Base-by-base conservation (phyloP, 2,329 filamentous ascomycete genomes). In the Magnaporthiopsis incrustans region DNA sequence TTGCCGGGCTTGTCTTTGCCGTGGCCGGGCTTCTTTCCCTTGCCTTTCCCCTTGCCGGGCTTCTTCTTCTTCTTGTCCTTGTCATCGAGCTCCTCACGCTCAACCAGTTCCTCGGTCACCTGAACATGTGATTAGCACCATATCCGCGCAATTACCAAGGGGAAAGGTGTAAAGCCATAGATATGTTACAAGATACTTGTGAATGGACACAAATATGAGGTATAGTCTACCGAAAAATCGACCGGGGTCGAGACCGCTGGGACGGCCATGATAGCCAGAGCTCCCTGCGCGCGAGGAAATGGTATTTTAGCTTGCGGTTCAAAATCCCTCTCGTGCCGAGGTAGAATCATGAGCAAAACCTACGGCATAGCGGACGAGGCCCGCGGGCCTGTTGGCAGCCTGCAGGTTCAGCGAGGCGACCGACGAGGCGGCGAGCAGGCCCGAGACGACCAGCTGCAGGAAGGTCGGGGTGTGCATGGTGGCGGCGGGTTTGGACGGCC, bases 321-420 rank as follows among this genome's bases (percentile, higher is more conserved):
- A 38, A 7, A 22, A 32, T 8, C n/a, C 8, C 26, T 33, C 5
- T 26, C 4, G 4, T 15, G 59, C 6, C 33, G 14, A 5, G 27
- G 38, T 6, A 10, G 22, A n/a, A 30, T 15, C 15, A 30, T 5
- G 7, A 22, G 22, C 18, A 11, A 10, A n/a, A n/a, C 33, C 11
- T 63, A 63, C 62, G 30, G 18, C 62, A 53, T 59, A 59, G 26
- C 57, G 62, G 56, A 57, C 62, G 14, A 63, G 56, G 4, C 30
- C 62, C 10, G 32, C 33, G 25, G 62, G 62, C n/a, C 57, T 35
- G 25, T 59, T 35, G 10, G 56, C 86, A 0, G 88, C 87, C 0
- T 75, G 77, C n/a, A 90, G 87, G 87, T 79, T 90, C 2, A 80
- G 79, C 0, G 75, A 79, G 22, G 84, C 85, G 38, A 87, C 90